A percentile compares a stretch with the other conserved stretches of the same genome.
These are phyloP conservation scores for Eimeria praecox DNA, from an alignment of 169 alveolate genomes.

Conservation along the genomic window DNA sequence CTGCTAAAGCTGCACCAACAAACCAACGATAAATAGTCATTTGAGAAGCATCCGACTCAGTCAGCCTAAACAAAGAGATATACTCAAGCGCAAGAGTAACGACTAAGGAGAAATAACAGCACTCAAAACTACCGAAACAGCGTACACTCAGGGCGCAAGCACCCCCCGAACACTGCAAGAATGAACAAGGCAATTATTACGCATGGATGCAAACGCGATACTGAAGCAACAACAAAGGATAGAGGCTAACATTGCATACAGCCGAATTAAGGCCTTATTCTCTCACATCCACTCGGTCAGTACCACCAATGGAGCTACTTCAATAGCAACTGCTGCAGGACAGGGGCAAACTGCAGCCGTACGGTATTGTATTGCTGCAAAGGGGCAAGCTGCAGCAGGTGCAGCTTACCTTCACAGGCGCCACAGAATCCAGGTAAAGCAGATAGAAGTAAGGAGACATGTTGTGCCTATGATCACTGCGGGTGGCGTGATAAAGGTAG, in stretches of 20 bases:
- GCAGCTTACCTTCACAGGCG: constrained; percentile 85
- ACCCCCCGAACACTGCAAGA: not conserved
- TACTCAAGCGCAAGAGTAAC: not conserved
- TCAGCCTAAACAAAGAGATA: not conserved
- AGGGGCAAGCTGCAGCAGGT: not conserved
- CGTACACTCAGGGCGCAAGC: not conserved
- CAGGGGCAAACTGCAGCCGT: not conserved
- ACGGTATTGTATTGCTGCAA: not conserved
- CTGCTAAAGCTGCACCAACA: not conserved
- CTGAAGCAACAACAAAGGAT: not conserved
- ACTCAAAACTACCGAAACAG: not conserved
- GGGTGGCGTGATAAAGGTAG: constrained; percentile 96
- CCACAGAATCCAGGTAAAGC: constrained; percentile 91
- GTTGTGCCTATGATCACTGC: constrained; percentile 99
- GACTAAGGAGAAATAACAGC: not conserved
- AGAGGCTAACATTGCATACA: not conserved
- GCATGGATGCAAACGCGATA: not conserved
- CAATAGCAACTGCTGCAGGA: not conserved
- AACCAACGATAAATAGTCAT: not conserved
- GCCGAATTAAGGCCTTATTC: not conserved
- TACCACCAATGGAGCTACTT: not conserved
- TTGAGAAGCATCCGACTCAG: not conserved
- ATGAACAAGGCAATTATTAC: not conserved
- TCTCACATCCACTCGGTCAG: not conserved
- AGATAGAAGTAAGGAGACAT: constrained; percentile 97